Conservation (phyloP, 768 basidiomycete species). For the Boletellus emodensis region DNA sequence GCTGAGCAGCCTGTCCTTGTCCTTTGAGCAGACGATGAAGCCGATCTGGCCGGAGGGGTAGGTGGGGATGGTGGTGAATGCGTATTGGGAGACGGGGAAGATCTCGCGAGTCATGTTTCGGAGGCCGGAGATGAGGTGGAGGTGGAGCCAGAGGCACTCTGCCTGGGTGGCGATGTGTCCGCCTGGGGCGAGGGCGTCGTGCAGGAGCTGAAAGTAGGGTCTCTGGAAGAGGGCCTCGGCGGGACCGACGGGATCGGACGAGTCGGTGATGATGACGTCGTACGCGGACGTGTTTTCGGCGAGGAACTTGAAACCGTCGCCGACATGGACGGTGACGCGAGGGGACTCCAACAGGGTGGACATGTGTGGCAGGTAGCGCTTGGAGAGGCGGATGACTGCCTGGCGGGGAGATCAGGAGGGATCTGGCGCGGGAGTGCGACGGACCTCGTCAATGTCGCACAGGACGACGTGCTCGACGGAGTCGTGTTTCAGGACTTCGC, state of each 20-base stretch:
- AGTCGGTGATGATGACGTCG: slow-evolving; percentile 99
- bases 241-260: slow-evolving; percentile 96
- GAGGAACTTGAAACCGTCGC: slow-evolving; percentile 97
- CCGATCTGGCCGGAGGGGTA: slow-evolving; percentile 99
- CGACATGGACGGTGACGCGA: slow-evolving; percentile 80
- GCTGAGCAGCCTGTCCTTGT: slow-evolving; percentile 61
- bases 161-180: slow-evolving; percentile 95
- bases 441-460: slow-evolving; percentile 95
- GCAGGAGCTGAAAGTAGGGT: slow-evolving; percentile 93
- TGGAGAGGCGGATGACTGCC: slow-evolving; percentile 95
- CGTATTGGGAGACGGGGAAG: slow-evolving; percentile 85
- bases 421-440: background rate
- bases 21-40: slow-evolving; percentile 86
- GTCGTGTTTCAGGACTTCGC: slow-evolving; percentile 94
- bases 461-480: slow-evolving; percentile 89
- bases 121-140: slow-evolving; percentile 78
- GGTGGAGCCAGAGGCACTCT: slow-evolving; percentile 94
- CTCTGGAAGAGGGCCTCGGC: slow-evolving; percentile 93
- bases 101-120: slow-evolving; percentile 62
- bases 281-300: slow-evolving; percentile 81
- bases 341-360: slow-evolving; percentile 73
- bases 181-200: slow-evolving; percentile 83
- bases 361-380: slow-evolving; percentile 93
- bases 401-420: slow-evolving; percentile 24
- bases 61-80: slow-evolving; percentile 94